A percentile compares a stretch with the other conserved stretches of the same genome.
These are phyloP conservation scores for Aquanectria penicillioides DNA, from an alignment of 2,329 filamentous ascomycete genomes.

Conservation along the genomic window DNA sequence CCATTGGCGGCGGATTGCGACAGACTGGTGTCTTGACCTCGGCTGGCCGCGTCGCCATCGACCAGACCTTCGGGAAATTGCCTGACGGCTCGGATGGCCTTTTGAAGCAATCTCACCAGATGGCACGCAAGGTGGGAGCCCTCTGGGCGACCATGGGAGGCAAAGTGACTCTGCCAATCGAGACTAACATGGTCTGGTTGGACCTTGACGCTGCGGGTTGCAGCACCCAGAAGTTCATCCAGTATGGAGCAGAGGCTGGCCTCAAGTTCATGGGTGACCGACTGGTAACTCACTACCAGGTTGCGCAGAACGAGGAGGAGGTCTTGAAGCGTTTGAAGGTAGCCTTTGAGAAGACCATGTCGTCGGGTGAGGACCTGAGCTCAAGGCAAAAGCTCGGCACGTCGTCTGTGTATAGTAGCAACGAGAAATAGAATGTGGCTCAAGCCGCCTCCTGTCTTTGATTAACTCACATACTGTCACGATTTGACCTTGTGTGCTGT, in stretches of 20 bases:
- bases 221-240: conserved; percentile 48
- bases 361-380: conserved; percentile 26
- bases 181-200: conserved; percentile 95
- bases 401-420: conserved; percentile 41
- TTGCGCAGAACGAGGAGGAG: conserved; percentile 68
- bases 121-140: conserved; percentile 72
- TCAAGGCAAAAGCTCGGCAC: conserved; percentile 34
- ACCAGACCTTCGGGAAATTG: conserved; percentile 54
- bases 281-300: conserved; percentile 66
- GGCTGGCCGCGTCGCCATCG: conserved; percentile 75
- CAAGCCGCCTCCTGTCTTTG: no score
- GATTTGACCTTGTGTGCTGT: no score
- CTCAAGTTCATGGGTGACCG: conserved; percentile 53
- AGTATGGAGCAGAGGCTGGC: conserved; percentile 54
- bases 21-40: conserved; percentile 79
- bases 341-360: conserved; percentile 58
- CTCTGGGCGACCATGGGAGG: conserved; percentile 78
- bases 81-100: conserved; percentile 61
- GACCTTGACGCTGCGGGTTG: conserved; percentile 72
- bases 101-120: conserved; percentile 67
- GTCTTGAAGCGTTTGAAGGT: conserved; percentile 66
- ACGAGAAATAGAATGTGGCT: conserved; percentile 34
- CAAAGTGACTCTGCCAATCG: conserved; percentile 72
- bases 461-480: no score
- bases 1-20: conserved; percentile 78